A percentile compares a stretch with the other conserved stretches of the same genome.
Evolutionary conservation across 495 filamentous ascomycete genomes (phyloP).

Genomic region (Tuber magnatum): DNA sequence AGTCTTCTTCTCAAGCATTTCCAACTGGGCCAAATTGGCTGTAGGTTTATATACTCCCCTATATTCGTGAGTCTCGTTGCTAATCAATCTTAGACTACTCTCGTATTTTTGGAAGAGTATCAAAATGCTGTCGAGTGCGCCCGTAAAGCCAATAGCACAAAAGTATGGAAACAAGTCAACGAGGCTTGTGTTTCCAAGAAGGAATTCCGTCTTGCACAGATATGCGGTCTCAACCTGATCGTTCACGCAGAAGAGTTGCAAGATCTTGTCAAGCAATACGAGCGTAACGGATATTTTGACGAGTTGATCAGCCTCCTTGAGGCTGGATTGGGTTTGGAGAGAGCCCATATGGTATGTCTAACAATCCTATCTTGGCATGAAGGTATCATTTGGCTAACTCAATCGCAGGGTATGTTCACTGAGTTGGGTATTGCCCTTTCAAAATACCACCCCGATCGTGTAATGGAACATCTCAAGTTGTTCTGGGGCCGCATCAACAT

Average conservation of each 20-base stretch:
- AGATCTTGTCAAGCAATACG: constrained; percentile 90
- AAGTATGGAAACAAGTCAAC: constrained; percentile 99
- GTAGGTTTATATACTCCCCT: constrained; percentile 12
- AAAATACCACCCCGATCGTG: constrained; percentile 90
- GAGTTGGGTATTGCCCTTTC: constrained; percentile 89
- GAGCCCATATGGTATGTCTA: constrained; percentile 57
- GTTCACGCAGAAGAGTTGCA: constrained; percentile 95
- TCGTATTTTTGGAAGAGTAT: constrained; percentile 94
- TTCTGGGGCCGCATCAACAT: constrained; percentile 99
- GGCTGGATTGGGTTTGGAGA: constrained; percentile 89
- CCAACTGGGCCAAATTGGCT: constrained; percentile 98
- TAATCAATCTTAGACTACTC: constrained; percentile 54
- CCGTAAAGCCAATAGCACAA: constrained; percentile 97
- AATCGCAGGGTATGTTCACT: constrained; percentile 78
- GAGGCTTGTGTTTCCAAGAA: constrained; percentile 95
- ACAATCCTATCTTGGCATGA: not conserved
- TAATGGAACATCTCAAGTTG: constrained; percentile 98
- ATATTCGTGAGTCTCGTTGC: not conserved
- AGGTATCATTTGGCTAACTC: constrained; percentile 5
- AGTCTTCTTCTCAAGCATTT: constrained; percentile 97
- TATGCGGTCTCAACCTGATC: constrained; percentile 97
- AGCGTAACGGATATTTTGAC: constrained; percentile 95
- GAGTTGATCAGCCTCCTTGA: constrained; percentile 92
- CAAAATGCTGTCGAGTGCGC: constrained; percentile 98
- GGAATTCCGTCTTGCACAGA: constrained; percentile 98